Base-by-base conservation (phyloP, 176 grass and related monocot species). In the Saccharum spontaneum region DNA sequence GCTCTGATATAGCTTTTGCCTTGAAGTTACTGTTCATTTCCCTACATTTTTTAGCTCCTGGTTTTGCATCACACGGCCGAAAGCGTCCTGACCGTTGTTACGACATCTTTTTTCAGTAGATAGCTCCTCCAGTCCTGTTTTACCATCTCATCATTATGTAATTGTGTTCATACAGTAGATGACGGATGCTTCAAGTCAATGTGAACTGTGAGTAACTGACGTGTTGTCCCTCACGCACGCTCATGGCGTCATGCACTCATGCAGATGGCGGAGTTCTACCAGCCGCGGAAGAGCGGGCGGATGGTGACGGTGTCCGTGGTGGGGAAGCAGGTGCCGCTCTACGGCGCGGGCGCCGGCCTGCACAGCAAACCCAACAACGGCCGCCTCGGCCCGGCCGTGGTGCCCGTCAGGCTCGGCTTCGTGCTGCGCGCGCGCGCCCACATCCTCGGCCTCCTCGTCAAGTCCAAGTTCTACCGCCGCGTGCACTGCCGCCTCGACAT, bases 231-330 rank as follows among this genome's bases (percentile, higher is more conserved):
- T 46, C 3, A 28, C 28, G 28, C 28, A 50, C 4, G 34, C 20
- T 33, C 33, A 33, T 33, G 33, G 33, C 33, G 33, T 33, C 33
- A 8, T 77, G 72, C 23, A 6, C 36, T 37, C 36, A 18, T 76
- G 79, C 93, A 99, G 97, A 94, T 99, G 82, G n/a, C 71, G 80
- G 97, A 99, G 78, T 99, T 99, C 79, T 99, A 96, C 84, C 86
- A 96, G 78, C 79, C 86, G 40, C 83, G 97, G 77, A 89, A 81
- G 86, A 96, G 91, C 60, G 91, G 93, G 17, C 91, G 91, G 4
- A 76, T 79, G 86, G 86, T 94, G 81, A 89, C 77, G 15, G 87
- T 92, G 68, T 89, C 75, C 23, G 93, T 99, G 78, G 49, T 43
- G 24, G 91, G 97, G 22, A 89, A 82, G 82, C 97, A 99, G 88